Conservation (phyloP, 495 filamentous ascomycete genomes). For the Podospora didyma region DNA sequence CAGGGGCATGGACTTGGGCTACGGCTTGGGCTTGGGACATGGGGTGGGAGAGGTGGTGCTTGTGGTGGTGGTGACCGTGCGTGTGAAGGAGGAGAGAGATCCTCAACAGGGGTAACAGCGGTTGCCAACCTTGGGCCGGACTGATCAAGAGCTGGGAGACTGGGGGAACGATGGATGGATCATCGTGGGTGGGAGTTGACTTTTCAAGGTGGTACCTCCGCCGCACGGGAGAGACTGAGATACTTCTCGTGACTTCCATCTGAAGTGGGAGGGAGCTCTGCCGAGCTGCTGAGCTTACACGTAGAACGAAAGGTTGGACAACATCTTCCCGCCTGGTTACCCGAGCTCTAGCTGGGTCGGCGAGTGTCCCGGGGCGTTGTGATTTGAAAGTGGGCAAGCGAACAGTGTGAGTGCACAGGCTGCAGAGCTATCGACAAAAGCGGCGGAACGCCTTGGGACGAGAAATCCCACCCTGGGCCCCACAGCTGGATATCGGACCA, state of each 20-base stretch:
- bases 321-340: too few relatives aligned
- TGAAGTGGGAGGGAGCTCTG: background rate
- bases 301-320: too few relatives aligned
- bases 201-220: background rate
- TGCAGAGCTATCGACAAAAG: background rate
- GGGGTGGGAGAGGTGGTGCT: too few relatives aligned
- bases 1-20: background rate
- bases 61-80: background rate
- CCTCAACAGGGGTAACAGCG: conserved; percentile 9
- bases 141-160: too few relatives aligned
- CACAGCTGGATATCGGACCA: conserved; percentile 19
- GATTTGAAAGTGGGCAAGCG: background rate
- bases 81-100: conserved; percentile 7
- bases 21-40: background rate
- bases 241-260: conserved; percentile 6
- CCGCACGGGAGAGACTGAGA: conserved; percentile 1
- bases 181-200: background rate
- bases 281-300: conserved; percentile 3
- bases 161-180: background rate
- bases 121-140: too few relatives aligned
- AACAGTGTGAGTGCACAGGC: conserved; percentile 1
- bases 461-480: conserved; percentile 23
- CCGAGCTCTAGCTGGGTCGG: conserved; percentile 3
- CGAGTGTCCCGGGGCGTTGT: conserved; percentile 22
- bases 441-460: conserved; percentile 6